Evolutionary conservation across 345 rosid species (phyloP).

Genomic region (Orychophragmus violaceus): DNA sequence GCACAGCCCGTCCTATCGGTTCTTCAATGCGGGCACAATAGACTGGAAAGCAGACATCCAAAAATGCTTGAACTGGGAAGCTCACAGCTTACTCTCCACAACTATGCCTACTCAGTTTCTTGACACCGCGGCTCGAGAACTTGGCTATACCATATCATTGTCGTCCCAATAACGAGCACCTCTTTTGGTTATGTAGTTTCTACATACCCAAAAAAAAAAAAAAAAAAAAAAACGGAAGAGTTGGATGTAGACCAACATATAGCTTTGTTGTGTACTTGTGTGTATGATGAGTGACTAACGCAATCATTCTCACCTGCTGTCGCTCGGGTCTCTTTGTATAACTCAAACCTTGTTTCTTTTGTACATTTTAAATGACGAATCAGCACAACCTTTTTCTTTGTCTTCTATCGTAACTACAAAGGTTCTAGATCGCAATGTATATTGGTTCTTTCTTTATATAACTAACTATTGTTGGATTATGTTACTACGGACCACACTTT

Average conservation of each 20-base stretch:
- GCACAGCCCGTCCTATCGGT: conserved; percentile 44
- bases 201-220: not conserved
- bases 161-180: conserved; percentile 23
- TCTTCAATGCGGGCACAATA: conserved; percentile 42
- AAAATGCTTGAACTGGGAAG: conserved; percentile 87
- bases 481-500: too few species aligned
- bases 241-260: conserved; percentile 14
- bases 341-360: conserved; percentile 1
- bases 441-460: not conserved
- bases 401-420: not conserved
- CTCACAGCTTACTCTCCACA: conserved; percentile 62
- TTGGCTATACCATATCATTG: conserved; percentile 53
- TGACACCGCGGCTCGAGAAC: conserved; percentile 63
- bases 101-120: conserved; percentile 67
- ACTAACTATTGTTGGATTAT: not conserved
- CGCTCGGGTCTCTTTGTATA: conserved; percentile 15
- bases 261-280: not conserved
- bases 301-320: conserved; percentile 8
- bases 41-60: conserved; percentile 83
- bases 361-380: conserved; percentile 20
- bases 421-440: not conserved
- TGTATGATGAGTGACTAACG: conserved; percentile 25
- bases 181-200: not conserved
- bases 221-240: not conserved
- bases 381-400: not conserved